Evolutionary conservation across 768 basidiomycete genomes (phyloP), one percentile per base, ranked within the genome.

Genomic region (Tulasnella sp.): DNA sequence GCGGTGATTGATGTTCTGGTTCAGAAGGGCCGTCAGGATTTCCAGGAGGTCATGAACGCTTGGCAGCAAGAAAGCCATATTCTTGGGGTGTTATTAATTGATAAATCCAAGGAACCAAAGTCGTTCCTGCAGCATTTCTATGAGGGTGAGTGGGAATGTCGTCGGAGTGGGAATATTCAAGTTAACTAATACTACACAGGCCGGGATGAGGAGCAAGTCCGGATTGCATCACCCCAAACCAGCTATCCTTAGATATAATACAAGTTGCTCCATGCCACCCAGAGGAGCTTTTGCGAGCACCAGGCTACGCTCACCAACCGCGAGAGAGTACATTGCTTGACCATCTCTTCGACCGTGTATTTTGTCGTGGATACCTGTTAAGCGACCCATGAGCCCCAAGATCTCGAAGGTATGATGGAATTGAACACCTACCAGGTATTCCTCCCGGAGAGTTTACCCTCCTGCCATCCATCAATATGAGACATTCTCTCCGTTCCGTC

Each of bases 51-150:
- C 46, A 72, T 95, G 72, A 96, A 96, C 63, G 77, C 75, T 59
- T 96, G 91, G 91, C 91, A 91, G 62, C 83, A 86, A 70, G 74
- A 71, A 37, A 83, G 87, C 55, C 86, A 90, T 61, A 69, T 90
- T 27, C 66, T 79, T 64, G 85, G 84, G 2, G 74, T 84, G 29
- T 63, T 88, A 44, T 65, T 87, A 53, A 64, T 73, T 55, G 67
- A 70, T 6, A 66, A 67, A 56, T 34, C 19, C 15, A 67, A 72
- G 47, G 70, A 73, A 53, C 69, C 69, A 4, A 64, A 70, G 48
- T 75, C 80, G 19, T 89, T 90, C 63, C 67, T 90, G 72, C 76
- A 88, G 66, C 84, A 78, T 70, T 90, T 90, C 59, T 82, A 79
- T 48, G 81, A 83, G 63, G 86, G 86, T 86, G 64, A 41, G 77